phyloP scores from a whole-genome alignment of 768 basidiomycete genomes.

The Suillus hirtellus region DNA sequence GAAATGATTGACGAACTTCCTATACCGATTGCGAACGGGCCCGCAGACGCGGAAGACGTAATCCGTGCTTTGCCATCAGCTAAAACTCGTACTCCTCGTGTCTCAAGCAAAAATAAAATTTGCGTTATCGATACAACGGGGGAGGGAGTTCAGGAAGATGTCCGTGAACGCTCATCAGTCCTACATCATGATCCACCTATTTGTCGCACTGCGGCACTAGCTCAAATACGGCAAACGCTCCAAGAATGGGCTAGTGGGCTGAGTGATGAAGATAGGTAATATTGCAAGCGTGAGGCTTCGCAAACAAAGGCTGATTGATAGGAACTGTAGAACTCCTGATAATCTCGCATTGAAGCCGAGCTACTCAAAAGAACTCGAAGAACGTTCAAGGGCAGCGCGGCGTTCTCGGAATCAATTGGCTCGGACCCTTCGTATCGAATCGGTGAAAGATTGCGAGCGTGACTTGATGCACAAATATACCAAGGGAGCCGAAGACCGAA shows the following conservation, averaged over 20 bases:
- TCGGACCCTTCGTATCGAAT: conserved; percentile 42
- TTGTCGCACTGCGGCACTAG: conserved; percentile 51
- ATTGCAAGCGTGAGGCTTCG: conserved; percentile 7
- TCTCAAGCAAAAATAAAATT: conserved; percentile 41
- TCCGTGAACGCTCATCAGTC: conserved; percentile 21
- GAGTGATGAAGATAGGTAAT: conserved; percentile 58
- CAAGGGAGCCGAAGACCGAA: conserved; percentile 39
- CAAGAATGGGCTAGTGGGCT: conserved; percentile 55
- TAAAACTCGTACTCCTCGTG: conserved; percentile 21
- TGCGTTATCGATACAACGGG: conserved; percentile 73
- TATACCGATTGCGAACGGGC: conserved; percentile 12
- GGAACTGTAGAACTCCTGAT: conserved; percentile 37
- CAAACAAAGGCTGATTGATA: not conserved
- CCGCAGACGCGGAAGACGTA: conserved; percentile 22
- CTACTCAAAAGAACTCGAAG: conserved; percentile 51
- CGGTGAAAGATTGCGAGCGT: conserved; percentile 35
- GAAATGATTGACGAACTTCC: conserved; percentile 34
- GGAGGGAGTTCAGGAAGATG: conserved; percentile 47
- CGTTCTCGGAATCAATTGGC: conserved; percentile 47
- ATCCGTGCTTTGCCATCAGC: conserved; percentile 13
- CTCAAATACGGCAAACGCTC: conserved; percentile 57
- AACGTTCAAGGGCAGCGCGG: conserved; percentile 53
- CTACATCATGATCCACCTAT: conserved; percentile 22
- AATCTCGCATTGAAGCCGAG: conserved; percentile 39
- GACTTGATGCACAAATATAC: conserved; percentile 37